Base-by-base conservation (phyloP, 2,329 filamentous ascomycete species). In the Didymosphaeria variabile region DNA sequence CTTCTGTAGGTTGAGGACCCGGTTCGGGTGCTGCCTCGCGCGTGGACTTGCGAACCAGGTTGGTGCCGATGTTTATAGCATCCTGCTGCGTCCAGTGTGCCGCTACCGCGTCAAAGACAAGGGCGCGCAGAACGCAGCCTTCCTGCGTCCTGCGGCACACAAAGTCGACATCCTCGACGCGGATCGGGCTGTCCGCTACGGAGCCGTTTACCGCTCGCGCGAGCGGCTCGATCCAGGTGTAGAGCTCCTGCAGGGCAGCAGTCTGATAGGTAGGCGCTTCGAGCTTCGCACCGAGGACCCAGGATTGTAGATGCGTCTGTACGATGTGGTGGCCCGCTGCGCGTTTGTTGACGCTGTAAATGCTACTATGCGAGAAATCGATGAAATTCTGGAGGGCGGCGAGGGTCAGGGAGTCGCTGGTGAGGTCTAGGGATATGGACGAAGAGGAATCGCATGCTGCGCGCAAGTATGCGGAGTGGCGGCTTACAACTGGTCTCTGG, bases 101-200 rank as follows among this genome's bases (percentile, higher is more conserved):
- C 5, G 59, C 61, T 2, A 69, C 57, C 0, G 64, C 64, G 31
- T 72, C 67, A 46, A 67, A 66, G 45, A 69, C 60, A n/a, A 72
- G 36, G 7, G 38, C 32, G 8, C 64, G 55, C 10, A 70, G 50
- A 0, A 54, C 57, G 29, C 44, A 42, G 7, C 32, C 42, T 36
- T 50, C 44, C 3, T 19, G 40, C 3, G 47, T 53, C 32, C 62
- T 45, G 0, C 32, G 10, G 19, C 67, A 67, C 6, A 68, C 55
- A 19, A 55, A 66, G 19, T 54, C 61, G 8, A 69, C 46, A 21
- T 69, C 67, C 7, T 12, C 12, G 2, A 62, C 56, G 19, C 60
- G 56, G 15, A 70, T 62, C 0, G 45, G 26, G 1, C 51, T 58
- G 29, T 36, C 21, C 7, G 34, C 7, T 8, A 55, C 55, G 15